Conservation (phyloP, 345 rosid species). For the Brassica carinata region DNA sequence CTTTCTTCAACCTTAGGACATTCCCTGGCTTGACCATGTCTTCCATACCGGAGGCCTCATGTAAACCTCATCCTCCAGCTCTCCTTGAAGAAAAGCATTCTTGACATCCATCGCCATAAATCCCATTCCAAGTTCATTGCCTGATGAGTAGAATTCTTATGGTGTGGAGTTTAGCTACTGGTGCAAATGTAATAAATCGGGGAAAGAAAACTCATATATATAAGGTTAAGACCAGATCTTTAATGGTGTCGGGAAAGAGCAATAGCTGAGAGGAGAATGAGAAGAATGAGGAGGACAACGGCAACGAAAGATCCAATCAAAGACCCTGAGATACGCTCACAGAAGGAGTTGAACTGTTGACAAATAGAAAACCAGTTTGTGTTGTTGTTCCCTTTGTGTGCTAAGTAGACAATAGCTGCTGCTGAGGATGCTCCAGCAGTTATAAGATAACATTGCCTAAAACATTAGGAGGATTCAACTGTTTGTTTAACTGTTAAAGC, state of each 20-base stretch:
- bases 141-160: too few relatives aligned
- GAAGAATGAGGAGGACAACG: conserved; percentile 44
- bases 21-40: too few relatives aligned
- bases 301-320: conserved; percentile 71
- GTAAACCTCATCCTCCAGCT: too few relatives aligned
- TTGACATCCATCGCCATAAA: too few relatives aligned
- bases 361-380: conserved; percentile 78
- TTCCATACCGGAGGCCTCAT: too few relatives aligned
- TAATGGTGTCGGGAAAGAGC: conserved; percentile 56
- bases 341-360: conserved; percentile 79
- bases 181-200: background rate
- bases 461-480: background rate
- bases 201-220: background rate
- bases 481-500: too few relatives aligned
- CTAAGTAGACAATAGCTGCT: conserved; percentile 74
- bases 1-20: too few relatives aligned
- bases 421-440: conserved; percentile 78
- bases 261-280: conserved; percentile 52
- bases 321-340: conserved; percentile 72
- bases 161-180: too few relatives aligned
- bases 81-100: too few relatives aligned
- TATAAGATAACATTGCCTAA: conserved; percentile 63
- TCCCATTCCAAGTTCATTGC: too few relatives aligned
- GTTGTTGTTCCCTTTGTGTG: conserved; percentile 69
- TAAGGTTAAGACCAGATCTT: conserved; percentile 14